These are phyloP conservation scores for Saturnispora ahearnii DNA, from an alignment of 805 yeast species.

Conservation along the genomic window DNA sequence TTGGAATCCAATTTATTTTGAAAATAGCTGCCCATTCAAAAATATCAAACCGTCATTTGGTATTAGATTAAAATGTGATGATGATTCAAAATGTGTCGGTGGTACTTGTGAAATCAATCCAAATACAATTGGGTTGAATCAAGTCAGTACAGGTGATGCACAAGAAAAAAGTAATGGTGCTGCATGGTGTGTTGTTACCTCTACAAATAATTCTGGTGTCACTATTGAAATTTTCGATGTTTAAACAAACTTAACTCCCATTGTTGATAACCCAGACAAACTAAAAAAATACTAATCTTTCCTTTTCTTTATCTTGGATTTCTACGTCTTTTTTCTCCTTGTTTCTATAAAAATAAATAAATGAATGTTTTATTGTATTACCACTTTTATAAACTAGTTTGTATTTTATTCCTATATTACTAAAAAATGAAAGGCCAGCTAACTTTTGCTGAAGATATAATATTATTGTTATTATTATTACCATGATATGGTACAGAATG, in stretches of 20 bases:
- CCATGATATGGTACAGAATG: too few relatives aligned
- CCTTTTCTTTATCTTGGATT: not conserved
- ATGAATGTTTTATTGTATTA: too few relatives aligned
- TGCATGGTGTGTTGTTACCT: conserved; percentile 79
- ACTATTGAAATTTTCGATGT: conserved; percentile 59
- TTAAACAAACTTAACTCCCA: conserved; percentile 2
- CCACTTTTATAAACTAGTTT: too few relatives aligned
- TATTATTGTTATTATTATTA: too few relatives aligned
- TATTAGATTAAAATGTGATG: conserved; percentile 63
- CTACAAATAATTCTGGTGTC: conserved; percentile 52
- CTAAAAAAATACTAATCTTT: not conserved
- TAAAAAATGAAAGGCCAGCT: too few relatives aligned
- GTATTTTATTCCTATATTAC: too few relatives aligned
- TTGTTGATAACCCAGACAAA: too few relatives aligned
- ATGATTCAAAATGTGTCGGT: conserved; percentile 62
- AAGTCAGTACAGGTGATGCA: conserved; percentile 33
- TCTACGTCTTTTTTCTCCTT: not conserved
- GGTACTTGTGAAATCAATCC: conserved; percentile 80
- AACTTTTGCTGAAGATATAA: not conserved
- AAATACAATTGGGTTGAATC: conserved; percentile 47
- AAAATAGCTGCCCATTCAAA: conserved; percentile 45
- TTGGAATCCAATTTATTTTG: conserved; percentile 83
- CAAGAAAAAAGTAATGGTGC: conserved; percentile 40
- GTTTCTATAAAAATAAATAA: too few relatives aligned
- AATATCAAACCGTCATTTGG: conserved; percentile 58